A percentile compares a stretch with the other conserved stretches of the same genome.
phyloP scores from a whole-genome alignment of 371 early-diverging fungal genomes.

The Lichtheimia hyalospora region DNA sequence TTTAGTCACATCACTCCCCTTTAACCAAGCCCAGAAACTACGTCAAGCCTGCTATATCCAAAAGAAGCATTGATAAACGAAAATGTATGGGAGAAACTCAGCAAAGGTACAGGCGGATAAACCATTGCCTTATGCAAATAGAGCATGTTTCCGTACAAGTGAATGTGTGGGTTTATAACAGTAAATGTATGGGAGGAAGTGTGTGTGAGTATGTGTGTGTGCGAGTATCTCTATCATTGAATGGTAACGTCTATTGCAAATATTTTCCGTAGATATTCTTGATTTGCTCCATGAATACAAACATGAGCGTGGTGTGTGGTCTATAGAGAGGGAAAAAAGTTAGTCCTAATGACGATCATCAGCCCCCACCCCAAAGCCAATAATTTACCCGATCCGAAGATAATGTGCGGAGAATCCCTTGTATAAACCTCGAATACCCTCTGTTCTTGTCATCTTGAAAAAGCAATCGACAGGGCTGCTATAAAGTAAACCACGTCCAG shows the following conservation, averaged over 20 bases:
- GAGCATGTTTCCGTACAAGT: no score
- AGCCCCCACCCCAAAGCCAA: not conserved
- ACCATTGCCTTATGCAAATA: no score
- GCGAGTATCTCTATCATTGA: no score
- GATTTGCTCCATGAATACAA: conserved; percentile 90
- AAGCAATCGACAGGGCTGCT: conserved; percentile 81
- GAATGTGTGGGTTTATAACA: not conserved
- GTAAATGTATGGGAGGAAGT: not conserved
- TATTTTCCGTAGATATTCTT: conserved; percentile 37
- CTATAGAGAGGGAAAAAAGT: conserved; percentile 35
- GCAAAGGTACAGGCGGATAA: no score
- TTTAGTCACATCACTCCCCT: no score
- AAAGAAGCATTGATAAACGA: no score
- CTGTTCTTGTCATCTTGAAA: conserved; percentile 78
- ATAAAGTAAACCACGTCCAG: conserved; percentile 74
- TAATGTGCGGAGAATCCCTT: conserved; percentile 95
- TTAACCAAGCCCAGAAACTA: no score
- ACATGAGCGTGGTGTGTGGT: conserved; percentile 93
- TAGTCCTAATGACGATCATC: not conserved
- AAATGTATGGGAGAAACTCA: no score
- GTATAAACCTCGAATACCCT: conserved; percentile 86
- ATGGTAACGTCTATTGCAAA: conserved; percentile 11
- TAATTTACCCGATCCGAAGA: conserved; percentile 84
- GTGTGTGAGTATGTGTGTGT: not conserved
- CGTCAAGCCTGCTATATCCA: no score